Conservation (phyloP, 331 rosid species). For the Prunus yedoensis region DNA sequence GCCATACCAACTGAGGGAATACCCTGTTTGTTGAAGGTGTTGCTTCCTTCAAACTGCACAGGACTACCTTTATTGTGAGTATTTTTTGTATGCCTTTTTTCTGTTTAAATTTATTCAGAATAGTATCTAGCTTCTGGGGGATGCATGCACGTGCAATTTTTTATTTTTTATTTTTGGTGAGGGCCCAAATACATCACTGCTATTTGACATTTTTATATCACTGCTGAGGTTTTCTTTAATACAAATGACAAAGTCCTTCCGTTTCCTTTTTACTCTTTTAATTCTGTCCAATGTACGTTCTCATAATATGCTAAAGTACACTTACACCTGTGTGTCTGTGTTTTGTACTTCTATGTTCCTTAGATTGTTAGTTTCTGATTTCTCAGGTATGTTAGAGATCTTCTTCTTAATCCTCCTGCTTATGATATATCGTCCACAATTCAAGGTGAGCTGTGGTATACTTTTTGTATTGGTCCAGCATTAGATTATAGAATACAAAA, state of each 20-base stretch:
- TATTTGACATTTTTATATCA: background rate
- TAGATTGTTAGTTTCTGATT: background rate
- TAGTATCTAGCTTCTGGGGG: background rate
- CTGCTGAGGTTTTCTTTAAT: background rate
- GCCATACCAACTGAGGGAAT: slow-evolving; percentile 92
- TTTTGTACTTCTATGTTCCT: slow-evolving; percentile 14
- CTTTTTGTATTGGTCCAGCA: background rate
- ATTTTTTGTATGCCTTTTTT: background rate
- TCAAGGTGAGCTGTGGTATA: slow-evolving; percentile 60
- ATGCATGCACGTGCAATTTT: too few relatives aligned
- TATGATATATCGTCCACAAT: slow-evolving; percentile 78
- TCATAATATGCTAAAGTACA: background rate
- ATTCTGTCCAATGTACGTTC: background rate
- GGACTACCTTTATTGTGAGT: slow-evolving; percentile 87
- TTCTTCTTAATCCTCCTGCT: slow-evolving; percentile 94
- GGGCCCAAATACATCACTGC: background rate
- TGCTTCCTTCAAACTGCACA: slow-evolving; percentile 73
- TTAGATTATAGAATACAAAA: background rate
- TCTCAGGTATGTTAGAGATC: slow-evolving; percentile 79
- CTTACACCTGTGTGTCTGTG: background rate
- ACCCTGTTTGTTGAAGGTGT: slow-evolving; percentile 87
- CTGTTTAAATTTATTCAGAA: background rate
- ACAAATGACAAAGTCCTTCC: background rate
- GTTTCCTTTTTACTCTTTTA: background rate
- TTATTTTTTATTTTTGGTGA: background rate